Evolutionary conservation across 2,329 filamentous ascomycete species (phyloP).

Genomic region (Chaetoscypha palmicola): DNA sequence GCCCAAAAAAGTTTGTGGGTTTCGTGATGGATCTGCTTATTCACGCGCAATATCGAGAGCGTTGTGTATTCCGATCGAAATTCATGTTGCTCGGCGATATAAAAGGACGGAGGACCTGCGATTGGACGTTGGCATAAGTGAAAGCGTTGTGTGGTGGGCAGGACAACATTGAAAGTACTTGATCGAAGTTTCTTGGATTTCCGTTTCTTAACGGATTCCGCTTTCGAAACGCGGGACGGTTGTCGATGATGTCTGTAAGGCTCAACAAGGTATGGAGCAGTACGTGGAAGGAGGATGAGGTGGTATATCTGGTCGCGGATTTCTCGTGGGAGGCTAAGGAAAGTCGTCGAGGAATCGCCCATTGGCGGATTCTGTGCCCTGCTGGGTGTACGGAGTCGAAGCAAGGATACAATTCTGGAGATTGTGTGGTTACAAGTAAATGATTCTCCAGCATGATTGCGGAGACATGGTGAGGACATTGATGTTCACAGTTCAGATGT

Average conservation of each 20-base stretch:
- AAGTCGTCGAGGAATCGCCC: neutral
- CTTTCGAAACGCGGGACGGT: neutral
- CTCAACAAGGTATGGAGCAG: slow-evolving; percentile 2
- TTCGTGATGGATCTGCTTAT: slow-evolving; percentile 22
- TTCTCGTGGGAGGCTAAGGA: slow-evolving; percentile 16
- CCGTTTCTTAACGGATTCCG: no score
- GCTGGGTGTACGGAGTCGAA: no score
- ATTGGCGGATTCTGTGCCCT: no score
- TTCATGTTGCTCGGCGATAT: neutral
- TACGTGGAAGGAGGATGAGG: slow-evolving; percentile 4
- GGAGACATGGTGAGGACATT: no score
- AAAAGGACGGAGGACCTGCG: neutral
- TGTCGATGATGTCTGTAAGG: neutral
- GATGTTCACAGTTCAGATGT: no score
- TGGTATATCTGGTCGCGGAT: slow-evolving; percentile 15
- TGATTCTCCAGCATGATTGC: no score
- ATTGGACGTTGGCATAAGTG: neutral
- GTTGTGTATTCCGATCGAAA: slow-evolving; percentile 6
- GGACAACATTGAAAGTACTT: no score
- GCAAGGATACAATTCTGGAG: no score
- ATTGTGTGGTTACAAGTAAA: no score
- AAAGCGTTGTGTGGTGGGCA: neutral
- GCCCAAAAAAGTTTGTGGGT: slow-evolving; percentile 17
- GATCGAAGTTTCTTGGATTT: neutral
- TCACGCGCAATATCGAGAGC: slow-evolving; percentile 16